Conservation (phyloP, 768 basidiomycete genomes). For the Xanthoconium stramineum region DNA sequence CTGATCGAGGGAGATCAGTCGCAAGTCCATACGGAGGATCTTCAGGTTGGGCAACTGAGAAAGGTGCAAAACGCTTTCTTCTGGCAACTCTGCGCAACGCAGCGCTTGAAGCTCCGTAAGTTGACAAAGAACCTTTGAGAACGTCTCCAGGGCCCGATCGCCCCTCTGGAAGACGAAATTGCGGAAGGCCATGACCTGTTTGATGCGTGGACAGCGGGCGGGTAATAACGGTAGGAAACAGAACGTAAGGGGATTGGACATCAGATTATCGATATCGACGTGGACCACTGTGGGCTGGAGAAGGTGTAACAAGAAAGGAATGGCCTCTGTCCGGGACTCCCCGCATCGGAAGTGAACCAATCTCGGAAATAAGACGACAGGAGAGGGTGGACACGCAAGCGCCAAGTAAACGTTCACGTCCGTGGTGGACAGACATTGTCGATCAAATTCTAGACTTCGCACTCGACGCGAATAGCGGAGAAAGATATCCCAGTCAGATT, state of each 20-base stretch:
- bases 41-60: constrained; percentile 19
- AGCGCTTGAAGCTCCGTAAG: constrained; percentile 21
- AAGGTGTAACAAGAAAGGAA: constrained; percentile 24
- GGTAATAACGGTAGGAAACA: constrained; percentile 19
- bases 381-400: constrained; percentile 14
- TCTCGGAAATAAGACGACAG: constrained; percentile 23
- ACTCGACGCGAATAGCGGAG: constrained; percentile 28
- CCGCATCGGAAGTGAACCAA: constrained; percentile 29
- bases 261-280: constrained; percentile 29
- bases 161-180: constrained; percentile 27
- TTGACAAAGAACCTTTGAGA: constrained; percentile 23
- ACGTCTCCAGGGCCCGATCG: constrained; percentile 22
- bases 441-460: constrained; percentile 31
- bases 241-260: constrained; percentile 23
- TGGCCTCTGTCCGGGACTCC: constrained; percentile 21
- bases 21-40: constrained; percentile 27
- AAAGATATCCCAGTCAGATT: constrained; percentile 29
- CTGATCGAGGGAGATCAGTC: constrained; percentile 20
- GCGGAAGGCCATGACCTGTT: constrained; percentile 28
- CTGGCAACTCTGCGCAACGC: constrained; percentile 28
- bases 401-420: constrained; percentile 20
- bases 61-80: constrained; percentile 22
- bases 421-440: constrained; percentile 23
- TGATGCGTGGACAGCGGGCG: constrained; percentile 23
- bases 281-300: constrained; percentile 25